These are phyloP conservation scores for Fraxinus americana DNA, from an alignment of 257 asterid species.

Conservation along the genomic window DNA sequence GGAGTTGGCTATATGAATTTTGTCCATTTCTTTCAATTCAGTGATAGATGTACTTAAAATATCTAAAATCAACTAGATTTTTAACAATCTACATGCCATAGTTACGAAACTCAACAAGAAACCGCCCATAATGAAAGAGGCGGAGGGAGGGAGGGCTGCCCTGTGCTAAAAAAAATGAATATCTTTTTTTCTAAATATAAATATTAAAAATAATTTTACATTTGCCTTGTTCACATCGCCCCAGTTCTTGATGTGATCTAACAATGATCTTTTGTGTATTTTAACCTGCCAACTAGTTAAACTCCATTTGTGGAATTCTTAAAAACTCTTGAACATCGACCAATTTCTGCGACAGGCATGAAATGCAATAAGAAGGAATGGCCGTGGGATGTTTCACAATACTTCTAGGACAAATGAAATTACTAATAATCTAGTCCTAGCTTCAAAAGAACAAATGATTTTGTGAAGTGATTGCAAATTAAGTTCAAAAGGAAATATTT, in stretches of 20 bases:
- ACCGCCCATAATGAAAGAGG: too few relatives aligned
- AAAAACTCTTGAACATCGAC: conserved; percentile 46
- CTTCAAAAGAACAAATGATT: not conserved
- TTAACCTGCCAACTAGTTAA: conserved; percentile 73
- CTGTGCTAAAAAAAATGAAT: too few relatives aligned
- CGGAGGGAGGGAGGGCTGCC: too few relatives aligned
- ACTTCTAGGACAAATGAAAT: not conserved
- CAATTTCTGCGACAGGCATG: conserved; percentile 52
- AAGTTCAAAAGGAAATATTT: not conserved
- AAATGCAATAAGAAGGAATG: conserved; percentile 2
- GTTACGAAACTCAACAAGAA: too few relatives aligned
- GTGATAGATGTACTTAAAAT: too few relatives aligned
- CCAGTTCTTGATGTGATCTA: conserved; percentile 77
- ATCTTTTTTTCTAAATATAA: too few relatives aligned
- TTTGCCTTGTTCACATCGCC: conserved; percentile 39
- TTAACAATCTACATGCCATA: too few relatives aligned
- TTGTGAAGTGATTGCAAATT: not conserved
- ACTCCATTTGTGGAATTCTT: too few relatives aligned
- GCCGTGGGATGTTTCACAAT: not conserved
- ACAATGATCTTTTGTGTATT: conserved; percentile 76
- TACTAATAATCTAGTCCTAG: not conserved
- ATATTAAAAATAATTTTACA: too few relatives aligned
- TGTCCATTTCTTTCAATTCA: too few relatives aligned
- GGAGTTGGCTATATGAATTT: too few relatives aligned
- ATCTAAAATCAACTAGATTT: too few relatives aligned